Evolutionary conservation across 345 rosid genomes (phyloP).

Genomic region (Citrus medica): DNA sequence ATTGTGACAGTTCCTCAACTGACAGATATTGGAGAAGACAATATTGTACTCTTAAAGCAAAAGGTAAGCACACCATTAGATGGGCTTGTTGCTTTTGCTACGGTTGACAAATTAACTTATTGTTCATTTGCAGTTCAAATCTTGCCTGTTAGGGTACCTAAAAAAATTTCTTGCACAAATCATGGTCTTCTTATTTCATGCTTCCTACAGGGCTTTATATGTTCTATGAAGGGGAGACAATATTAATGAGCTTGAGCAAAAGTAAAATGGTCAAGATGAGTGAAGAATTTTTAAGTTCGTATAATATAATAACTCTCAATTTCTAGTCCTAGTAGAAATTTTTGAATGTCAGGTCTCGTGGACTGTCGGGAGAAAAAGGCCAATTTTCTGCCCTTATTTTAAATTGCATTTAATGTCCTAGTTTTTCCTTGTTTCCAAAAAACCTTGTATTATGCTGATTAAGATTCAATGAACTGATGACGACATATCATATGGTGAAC

Average conservation of each 20-base stretch:
- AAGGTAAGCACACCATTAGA: slow-evolving; percentile 50
- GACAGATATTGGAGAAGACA: slow-evolving; percentile 64
- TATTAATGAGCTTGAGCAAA: not conserved
- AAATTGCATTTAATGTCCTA: not conserved
- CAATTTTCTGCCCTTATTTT: not conserved
- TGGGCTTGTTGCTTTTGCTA: not conserved
- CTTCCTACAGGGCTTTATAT: not conserved
- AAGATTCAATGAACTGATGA: not conserved
- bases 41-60: slow-evolving; percentile 82
- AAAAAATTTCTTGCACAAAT: not conserved
- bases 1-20: slow-evolving; percentile 67
- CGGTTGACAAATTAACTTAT: slow-evolving; percentile 2
- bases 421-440: not conserved
- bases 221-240: not conserved
- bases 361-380: not conserved
- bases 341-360: not conserved
- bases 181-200: not conserved
- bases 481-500: not conserved
- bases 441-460: not conserved
- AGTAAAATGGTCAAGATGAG: not conserved
- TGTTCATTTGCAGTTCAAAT: slow-evolving; percentile 3
- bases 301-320: not conserved
- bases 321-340: not conserved
- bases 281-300: not conserved
- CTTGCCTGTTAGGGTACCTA: not conserved